phyloP scores from a whole-genome alignment of 768 basidiomycete genomes.

The Pisolithus marmoratus region DNA sequence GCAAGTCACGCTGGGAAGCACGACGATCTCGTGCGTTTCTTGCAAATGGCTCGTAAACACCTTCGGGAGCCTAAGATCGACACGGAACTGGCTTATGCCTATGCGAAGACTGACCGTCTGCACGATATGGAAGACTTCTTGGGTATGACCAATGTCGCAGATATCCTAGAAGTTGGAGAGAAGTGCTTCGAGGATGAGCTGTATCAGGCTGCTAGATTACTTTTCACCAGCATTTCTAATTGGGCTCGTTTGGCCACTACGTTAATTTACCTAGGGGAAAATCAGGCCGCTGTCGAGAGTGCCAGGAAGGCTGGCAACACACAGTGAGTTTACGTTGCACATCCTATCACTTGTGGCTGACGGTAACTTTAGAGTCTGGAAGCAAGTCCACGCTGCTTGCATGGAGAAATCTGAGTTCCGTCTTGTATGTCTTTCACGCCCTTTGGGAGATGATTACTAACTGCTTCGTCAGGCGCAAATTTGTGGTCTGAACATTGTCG shows the following conservation, averaged over 20 bases:
- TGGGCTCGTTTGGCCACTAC: conserved; percentile 98
- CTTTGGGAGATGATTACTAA: conserved; percentile 2
- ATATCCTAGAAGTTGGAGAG: conserved; percentile 94
- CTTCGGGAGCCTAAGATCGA: conserved; percentile 97
- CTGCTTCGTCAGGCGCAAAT: conserved; percentile 72
- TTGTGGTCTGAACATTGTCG: conserved; percentile 96
- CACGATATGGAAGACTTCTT: conserved; percentile 99
- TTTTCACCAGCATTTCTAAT: conserved; percentile 97
- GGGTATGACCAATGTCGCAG: conserved; percentile 97
- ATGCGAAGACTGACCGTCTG: conserved; percentile 94
- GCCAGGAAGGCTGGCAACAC: conserved; percentile 99
- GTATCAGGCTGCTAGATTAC: conserved; percentile 92
- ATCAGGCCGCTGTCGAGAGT: conserved; percentile 97
- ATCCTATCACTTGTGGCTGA: conserved; percentile 4
- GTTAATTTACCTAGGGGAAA: conserved; percentile 96
- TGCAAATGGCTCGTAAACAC: conserved; percentile 98
- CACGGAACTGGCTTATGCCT: conserved; percentile 96
- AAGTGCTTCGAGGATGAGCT: conserved; percentile 98
- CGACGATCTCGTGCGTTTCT: conserved; percentile 90
- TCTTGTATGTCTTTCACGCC: conserved; percentile 43
- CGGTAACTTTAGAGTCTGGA: conserved; percentile 76
- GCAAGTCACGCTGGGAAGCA: conserved; percentile 89
- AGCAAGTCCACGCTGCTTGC: conserved; percentile 98
- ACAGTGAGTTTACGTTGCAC: conserved; percentile 51
- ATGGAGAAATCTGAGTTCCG: conserved; percentile 97